A percentile compares a stretch with the other conserved stretches of the same genome.
These are phyloP conservation scores for Cladosporium sp. DNA, from an alignment of 2,329 filamentous ascomycete genomes.

Conservation along the genomic window DNA sequence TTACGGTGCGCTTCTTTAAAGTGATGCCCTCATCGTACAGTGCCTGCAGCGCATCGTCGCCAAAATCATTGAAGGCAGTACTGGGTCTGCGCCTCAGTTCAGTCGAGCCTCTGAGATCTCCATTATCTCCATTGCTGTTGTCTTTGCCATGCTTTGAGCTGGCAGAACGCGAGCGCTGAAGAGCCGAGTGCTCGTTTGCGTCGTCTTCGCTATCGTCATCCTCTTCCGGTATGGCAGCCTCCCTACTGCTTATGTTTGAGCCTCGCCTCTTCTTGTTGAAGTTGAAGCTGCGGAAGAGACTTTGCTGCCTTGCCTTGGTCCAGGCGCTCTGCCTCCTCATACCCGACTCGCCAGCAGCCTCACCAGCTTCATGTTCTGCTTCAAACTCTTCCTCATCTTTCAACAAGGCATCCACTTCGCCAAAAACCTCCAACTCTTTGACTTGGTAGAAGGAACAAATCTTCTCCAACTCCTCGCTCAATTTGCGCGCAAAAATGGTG, in stretches of 20 bases:
- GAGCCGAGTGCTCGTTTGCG: constrained; percentile 45
- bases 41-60: constrained; percentile 68
- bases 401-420: constrained; percentile 73
- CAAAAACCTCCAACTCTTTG: constrained; percentile 83
- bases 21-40: constrained; percentile 71
- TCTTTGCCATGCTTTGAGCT: constrained; percentile 18
- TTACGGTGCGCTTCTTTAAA: constrained; percentile 85
- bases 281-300: constrained; percentile 51
- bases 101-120: constrained; percentile 20
- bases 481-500: constrained; percentile 70
- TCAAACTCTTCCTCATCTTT: constrained; percentile 68
- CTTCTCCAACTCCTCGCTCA: constrained; percentile 90
- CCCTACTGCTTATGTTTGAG: constrained; percentile 37
- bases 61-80: constrained; percentile 69
- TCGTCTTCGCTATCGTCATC: constrained; percentile 62
- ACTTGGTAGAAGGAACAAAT: constrained; percentile 84
- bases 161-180: constrained; percentile 35
- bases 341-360: constrained; percentile 26
- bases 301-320: constrained; percentile 35
- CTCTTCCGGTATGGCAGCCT: constrained; percentile 52
- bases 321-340: constrained; percentile 28
- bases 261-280: constrained; percentile 40
- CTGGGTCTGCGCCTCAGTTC: constrained; percentile 59
- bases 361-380: constrained; percentile 42
- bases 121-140: constrained; percentile 16